Evolutionary conservation across 208 protist genomes (phyloP).

Genomic region (Trypanosoma avium): DNA sequence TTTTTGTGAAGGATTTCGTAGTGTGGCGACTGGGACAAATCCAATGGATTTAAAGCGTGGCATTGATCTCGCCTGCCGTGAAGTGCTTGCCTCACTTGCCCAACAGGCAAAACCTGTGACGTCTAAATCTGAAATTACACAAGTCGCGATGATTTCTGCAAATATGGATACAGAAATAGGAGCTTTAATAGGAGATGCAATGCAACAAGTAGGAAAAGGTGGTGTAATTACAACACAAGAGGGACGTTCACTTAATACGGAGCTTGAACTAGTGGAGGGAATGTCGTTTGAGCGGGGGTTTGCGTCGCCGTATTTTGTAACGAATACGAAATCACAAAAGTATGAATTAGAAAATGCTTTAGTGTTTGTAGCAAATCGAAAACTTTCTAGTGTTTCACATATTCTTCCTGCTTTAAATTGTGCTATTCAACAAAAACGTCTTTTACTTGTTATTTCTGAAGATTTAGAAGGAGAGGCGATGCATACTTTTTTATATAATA

Average conservation of each 20-base stretch:
- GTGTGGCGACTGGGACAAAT: constrained; percentile 98
- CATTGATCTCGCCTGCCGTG: constrained; percentile 96
- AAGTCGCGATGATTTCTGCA: constrained; percentile 99
- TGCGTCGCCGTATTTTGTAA: constrained; percentile 99
- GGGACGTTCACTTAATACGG: constrained; percentile 98
- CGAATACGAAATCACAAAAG: constrained; percentile 97
- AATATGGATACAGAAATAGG: constrained; percentile 99
- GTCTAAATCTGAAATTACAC: constrained; percentile 97
- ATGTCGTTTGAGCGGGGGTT: constrained; percentile 99
- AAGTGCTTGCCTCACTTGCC: constrained; percentile 93
- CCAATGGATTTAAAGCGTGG: constrained; percentile 99
- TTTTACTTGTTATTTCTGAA: constrained; percentile 89
- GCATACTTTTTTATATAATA: constrained; percentile 95
- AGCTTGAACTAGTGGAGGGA: constrained; percentile 98
- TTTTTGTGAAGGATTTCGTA: constrained; percentile 97
- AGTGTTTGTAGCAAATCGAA: constrained; percentile 93
- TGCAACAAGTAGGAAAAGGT: constrained; percentile 99
- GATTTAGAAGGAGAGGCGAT: constrained; percentile 92
- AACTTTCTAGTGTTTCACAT: constrained; percentile 75
- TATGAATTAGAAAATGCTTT: constrained; percentile 96
- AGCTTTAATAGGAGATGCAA: constrained; percentile 98
- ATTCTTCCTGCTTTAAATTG: constrained; percentile 86
- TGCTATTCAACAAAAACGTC: constrained; percentile 80
- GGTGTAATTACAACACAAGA: constrained; percentile 99
- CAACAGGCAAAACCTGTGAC: constrained; percentile 94